phyloP scores from a whole-genome alignment of 2,329 filamentous ascomycete species.

The Onygenales sp. region DNA sequence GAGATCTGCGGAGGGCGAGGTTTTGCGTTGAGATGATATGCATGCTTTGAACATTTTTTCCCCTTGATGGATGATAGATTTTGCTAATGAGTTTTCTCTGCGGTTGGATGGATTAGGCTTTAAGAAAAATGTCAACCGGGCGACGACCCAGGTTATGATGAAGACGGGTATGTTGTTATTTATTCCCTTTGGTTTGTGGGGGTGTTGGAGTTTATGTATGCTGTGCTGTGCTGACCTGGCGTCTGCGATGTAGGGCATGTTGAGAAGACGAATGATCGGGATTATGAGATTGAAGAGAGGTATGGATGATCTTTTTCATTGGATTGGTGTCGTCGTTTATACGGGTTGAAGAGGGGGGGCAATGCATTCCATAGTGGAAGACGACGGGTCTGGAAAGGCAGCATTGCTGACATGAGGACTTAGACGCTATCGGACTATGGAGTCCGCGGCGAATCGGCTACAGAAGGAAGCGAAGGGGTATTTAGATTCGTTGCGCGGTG shows the following conservation, averaged over 20 bases:
- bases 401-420: background rate
- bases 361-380: background rate
- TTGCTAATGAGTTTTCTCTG: background rate
- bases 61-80: background rate
- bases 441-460: conserved; percentile 79
- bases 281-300: conserved; percentile 97
- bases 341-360: background rate
- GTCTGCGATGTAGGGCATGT: conserved; percentile 61
- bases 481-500: conserved; percentile 85
- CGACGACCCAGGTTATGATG: conserved; percentile 99
- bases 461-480: conserved; percentile 99
- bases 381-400: too few relatives aligned
- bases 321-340: background rate
- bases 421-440: conserved; percentile 95
- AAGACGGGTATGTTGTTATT: conserved; percentile 62
- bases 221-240: background rate
- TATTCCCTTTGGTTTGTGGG: background rate
- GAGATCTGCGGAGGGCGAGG: background rate
- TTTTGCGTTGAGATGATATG: background rate
- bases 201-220: background rate
- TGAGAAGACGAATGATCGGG: conserved; percentile 95
- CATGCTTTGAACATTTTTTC: background rate
- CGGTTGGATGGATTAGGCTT: conserved; percentile 47
- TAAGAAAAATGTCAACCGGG: conserved; percentile 96
- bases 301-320: conserved; percentile 25